Conservation (phyloP, 2,329 filamentous ascomycete genomes). For the Septoria linicola region DNA sequence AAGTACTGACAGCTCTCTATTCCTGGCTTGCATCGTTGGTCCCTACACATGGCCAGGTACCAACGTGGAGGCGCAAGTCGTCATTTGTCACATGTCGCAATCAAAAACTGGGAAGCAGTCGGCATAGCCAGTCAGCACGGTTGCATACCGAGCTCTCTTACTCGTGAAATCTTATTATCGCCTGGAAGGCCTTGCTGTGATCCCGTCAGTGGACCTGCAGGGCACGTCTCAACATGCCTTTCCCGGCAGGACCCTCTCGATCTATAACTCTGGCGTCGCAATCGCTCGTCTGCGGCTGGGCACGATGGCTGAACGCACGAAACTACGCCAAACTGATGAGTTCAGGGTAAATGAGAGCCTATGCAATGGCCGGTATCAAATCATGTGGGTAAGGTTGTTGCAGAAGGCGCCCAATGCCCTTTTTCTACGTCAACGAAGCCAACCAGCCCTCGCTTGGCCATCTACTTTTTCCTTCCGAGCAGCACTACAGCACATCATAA, state of each 20-base stretch:
- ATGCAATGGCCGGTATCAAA: conserved; percentile 16
- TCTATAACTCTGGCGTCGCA: conserved; percentile 20
- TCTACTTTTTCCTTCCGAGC: background rate
- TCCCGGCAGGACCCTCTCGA: conserved; percentile 20
- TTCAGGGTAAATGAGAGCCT: conserved; percentile 23
- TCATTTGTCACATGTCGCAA: conserved; percentile 23
- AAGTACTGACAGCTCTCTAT: conserved; percentile 11
- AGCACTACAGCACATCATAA: conserved; percentile 7
- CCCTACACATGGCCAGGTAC: conserved; percentile 7
- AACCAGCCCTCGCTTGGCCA: conserved; percentile 15
- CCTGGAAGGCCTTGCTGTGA: conserved; percentile 19
- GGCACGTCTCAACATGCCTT: conserved; percentile 16
- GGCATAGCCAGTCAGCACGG: conserved; percentile 14
- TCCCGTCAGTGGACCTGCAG: conserved; percentile 18
- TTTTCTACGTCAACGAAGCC: conserved; percentile 14
- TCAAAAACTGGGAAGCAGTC: conserved; percentile 22
- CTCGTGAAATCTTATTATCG: conserved; percentile 17
- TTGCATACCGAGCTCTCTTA: conserved; percentile 9
- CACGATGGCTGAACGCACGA: conserved; percentile 20
- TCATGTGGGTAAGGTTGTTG: conserved; percentile 16
- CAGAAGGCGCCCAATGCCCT: conserved; percentile 11
- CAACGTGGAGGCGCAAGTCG: conserved; percentile 14
- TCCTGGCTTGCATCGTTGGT: conserved; percentile 6
- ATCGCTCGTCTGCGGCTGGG: conserved; percentile 25
- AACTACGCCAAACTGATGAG: conserved; percentile 18